Conservation (phyloP, 2,329 filamentous ascomycete species). For the Claviceps lovelessii region DNA sequence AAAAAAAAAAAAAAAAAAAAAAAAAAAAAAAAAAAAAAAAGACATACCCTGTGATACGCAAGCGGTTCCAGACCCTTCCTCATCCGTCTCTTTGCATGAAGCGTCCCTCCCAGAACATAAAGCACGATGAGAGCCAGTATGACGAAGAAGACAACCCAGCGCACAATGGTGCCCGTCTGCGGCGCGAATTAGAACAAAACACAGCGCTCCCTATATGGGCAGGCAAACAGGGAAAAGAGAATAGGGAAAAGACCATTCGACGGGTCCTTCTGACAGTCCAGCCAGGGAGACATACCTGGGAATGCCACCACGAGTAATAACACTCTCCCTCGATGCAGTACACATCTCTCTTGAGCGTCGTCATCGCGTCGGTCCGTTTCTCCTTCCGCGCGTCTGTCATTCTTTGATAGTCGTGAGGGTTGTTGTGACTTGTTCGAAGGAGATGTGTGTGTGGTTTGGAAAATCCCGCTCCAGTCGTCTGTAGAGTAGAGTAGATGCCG, state of each 20-base stretch:
- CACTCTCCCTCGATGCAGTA: slow-evolving; percentile 2
- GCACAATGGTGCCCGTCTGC: slow-evolving; percentile 50
- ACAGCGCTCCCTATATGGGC: background rate
- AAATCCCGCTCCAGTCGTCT: too few species aligned
- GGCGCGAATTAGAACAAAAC: background rate
- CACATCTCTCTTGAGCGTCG: background rate
- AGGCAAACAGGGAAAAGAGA: background rate
- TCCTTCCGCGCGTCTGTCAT: too few species aligned
- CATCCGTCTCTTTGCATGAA: slow-evolving; percentile 54
- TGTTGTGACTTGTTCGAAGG: too few species aligned
- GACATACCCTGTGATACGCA: slow-evolving; percentile 52
- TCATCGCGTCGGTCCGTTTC: background rate
- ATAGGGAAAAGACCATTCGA: too few species aligned
- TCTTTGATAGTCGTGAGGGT: too few species aligned
- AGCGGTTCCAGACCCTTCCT: slow-evolving; percentile 51
- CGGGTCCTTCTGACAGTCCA: background rate
- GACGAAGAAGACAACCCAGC: slow-evolving; percentile 54
- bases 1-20: background rate
- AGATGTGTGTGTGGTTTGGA: too few species aligned
- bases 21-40: background rate
- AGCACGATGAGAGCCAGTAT: slow-evolving; percentile 43
- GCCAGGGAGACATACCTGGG: slow-evolving; percentile 11
- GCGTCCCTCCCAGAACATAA: slow-evolving; percentile 54
- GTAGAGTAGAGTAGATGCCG: too few species aligned
- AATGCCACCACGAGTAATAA: slow-evolving; percentile 16